Percentiles rank a stretch among this genome's conserved stretches.
These are phyloP conservation scores for Penicillium sp. DNA, from an alignment of 2,329 filamentous ascomycete species.

Conservation along the genomic window DNA sequence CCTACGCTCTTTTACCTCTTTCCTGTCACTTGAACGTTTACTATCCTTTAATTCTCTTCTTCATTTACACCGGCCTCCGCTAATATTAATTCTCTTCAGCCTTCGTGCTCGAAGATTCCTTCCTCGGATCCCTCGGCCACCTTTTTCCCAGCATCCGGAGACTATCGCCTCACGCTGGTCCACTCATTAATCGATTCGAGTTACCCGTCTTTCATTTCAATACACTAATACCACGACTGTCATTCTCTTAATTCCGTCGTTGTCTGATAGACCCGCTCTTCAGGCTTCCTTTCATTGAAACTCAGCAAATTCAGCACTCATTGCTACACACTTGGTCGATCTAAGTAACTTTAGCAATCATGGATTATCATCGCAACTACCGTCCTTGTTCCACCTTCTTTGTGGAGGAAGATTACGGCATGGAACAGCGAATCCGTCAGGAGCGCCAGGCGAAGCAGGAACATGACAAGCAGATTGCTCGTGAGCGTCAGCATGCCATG, in stretches of 20 bases:
- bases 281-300: conserved; percentile 47
- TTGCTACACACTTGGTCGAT: conserved; percentile 5
- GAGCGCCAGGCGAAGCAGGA: conserved; percentile 61
- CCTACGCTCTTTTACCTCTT: conserved; percentile 7
- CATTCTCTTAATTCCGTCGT: conserved; percentile 52
- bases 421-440: conserved; percentile 50
- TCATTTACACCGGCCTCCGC: conserved; percentile 10
- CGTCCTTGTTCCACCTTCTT: conserved; percentile 69
- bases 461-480: conserved; percentile 72
- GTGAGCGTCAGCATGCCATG: conserved; percentile 82
- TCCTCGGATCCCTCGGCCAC: conserved; percentile 26
- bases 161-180: conserved; percentile 44
- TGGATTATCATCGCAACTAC: conserved; percentile 58
- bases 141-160: conserved; percentile 32
- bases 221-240: conserved; percentile 47
- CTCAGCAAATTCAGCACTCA: conserved; percentile 28
- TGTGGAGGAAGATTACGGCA: conserved; percentile 60
- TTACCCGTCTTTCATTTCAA: conserved; percentile 54
- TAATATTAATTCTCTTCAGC: conserved; percentile 37
- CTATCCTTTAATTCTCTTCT: conserved; percentile 10
- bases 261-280: conserved; percentile 36
- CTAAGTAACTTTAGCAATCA: conserved; percentile 38
- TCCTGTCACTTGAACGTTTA: conserved; percentile 1
- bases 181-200: conserved; percentile 54
- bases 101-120: conserved; percentile 33